phyloP scores from a whole-genome alignment of 1,139 yeast genomes.

The Dujonia santamariae region DNA sequence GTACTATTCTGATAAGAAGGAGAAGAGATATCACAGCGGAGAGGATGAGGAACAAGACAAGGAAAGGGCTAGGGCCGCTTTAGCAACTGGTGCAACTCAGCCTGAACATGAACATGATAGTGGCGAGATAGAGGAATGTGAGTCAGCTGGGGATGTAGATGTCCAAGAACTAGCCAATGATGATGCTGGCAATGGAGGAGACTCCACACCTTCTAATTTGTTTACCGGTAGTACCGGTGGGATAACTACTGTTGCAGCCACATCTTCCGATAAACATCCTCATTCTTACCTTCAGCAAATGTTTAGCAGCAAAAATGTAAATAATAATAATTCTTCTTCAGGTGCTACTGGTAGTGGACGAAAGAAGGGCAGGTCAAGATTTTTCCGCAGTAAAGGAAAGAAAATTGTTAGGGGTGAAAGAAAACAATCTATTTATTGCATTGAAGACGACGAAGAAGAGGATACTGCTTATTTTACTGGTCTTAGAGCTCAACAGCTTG shows the following conservation, averaged over 20 bases:
- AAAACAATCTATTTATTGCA: conserved; percentile 2
- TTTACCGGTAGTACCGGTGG: too few relatives aligned
- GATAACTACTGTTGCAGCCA: too few relatives aligned
- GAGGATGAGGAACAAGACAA: conserved; percentile 7
- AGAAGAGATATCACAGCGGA: conserved; percentile 3
- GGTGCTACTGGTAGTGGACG: background rate
- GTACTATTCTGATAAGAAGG: conserved; percentile 5
- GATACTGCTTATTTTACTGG: conserved; percentile 31
- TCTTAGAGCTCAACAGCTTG: conserved; percentile 59
- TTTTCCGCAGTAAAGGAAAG: conserved; percentile 3
- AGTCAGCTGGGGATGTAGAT: conserved; percentile 1
- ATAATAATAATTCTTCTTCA: background rate
- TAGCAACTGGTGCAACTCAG: conserved; percentile 1
- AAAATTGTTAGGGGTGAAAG: background rate
- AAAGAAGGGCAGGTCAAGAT: conserved; percentile 1
- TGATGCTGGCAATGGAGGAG: background rate
- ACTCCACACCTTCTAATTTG: too few relatives aligned
- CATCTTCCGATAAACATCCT: too few relatives aligned
- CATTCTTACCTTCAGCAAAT: background rate
- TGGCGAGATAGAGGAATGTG: conserved; percentile 1
- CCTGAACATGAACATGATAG: background rate
- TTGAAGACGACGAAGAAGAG: conserved; percentile 15
- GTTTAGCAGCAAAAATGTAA: conserved; percentile 1
- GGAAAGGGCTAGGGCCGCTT: conserved; percentile 1
- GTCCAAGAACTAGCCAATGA: conserved; percentile 1